Base-by-base conservation (phyloP, 345 rosid species). In the Eucalyptus melliodora region DNA sequence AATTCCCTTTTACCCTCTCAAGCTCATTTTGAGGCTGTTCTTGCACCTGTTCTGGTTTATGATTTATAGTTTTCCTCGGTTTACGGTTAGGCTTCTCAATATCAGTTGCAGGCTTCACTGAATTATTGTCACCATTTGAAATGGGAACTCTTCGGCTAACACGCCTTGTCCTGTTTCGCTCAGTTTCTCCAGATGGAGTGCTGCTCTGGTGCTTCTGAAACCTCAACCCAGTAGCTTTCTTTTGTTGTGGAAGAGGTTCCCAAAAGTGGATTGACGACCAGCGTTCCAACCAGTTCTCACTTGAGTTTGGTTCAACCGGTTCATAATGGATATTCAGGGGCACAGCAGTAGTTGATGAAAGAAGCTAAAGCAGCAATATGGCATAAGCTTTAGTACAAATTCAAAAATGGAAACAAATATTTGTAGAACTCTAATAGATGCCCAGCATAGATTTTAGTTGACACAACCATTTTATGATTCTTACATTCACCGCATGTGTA, bases 11-110 rank as follows among this genome's bases (percentile, higher is more conserved):
- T 15, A 89, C 90, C 88, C 81, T 91, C 87, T 91, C 91, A 80
- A 89, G 87, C 77, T 91, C 92, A 77, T 77, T 89, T 81, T 50
- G 87, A 44, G 92, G 87, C 53, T 88, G 89, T 88, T 88, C 92
- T 50, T 86, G 90, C 6, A 44, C n/a, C 55, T 86, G 21, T 49
- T 89, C 91, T 7, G 16, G 82, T 82, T 50, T 49, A 47, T 89
- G 47, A 44, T 60, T 87, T 15, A 56, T 27, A 16, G 44, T 51
- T 40, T 89, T 91, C 86, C 90, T 89, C 14, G 11, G 72, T 31
- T 42, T 60, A 56, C 90, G 87, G 55, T 80, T 91, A 24, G 92
- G 86, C 86, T 89, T 91, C 51, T 88, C 90, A n/a, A 47, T 67
- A 30, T 88, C 91, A 30, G 88, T 26, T 6, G 72, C 51, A n/a